A percentile compares a stretch with the other conserved stretches of the same genome.
Evolutionary conservation across 176 grass and related monocot genomes (phyloP).

Genomic region (Elaeis guineensis): DNA sequence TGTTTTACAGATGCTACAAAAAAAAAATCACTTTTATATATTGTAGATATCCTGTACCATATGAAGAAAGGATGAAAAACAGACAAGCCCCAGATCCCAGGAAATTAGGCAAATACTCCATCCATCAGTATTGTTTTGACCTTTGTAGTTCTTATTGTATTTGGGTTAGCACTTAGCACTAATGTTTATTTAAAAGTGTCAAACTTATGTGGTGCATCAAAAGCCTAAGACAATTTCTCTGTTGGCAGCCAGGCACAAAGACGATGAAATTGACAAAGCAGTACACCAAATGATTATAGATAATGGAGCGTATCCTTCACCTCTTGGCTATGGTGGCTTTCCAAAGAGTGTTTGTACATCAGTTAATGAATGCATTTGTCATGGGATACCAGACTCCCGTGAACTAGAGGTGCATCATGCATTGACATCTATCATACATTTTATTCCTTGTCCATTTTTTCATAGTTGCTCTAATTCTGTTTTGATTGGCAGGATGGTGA

Average conservation of each 20-base stretch:
- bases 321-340: conserved; percentile 80
- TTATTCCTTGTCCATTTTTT: not conserved
- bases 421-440: conserved; percentile 2
- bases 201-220: conserved; percentile 9
- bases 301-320: conserved; percentile 92
- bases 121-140: no score
- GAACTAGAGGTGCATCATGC: conserved; percentile 62
- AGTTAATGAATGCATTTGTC: conserved; percentile 95
- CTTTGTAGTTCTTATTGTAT: no score
- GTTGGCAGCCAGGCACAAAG: conserved; percentile 80
- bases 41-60: no score
- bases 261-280: conserved; percentile 95
- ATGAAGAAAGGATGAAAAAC: no score
- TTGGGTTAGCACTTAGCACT: no score
- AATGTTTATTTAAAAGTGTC: not conserved
- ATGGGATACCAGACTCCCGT: conserved; percentile 92
- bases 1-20: no score
- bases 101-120: no score
- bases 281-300: conserved; percentile 93
- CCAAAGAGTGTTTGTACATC: conserved; percentile 95
- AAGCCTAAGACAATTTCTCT: conserved; percentile 26
- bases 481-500: conserved; percentile 63
- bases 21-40: no score
- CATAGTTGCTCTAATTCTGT: not conserved
- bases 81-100: no score